phyloP scores from a whole-genome alignment of 2,329 filamentous ascomycete species.

The Fusarium verrucosum region DNA sequence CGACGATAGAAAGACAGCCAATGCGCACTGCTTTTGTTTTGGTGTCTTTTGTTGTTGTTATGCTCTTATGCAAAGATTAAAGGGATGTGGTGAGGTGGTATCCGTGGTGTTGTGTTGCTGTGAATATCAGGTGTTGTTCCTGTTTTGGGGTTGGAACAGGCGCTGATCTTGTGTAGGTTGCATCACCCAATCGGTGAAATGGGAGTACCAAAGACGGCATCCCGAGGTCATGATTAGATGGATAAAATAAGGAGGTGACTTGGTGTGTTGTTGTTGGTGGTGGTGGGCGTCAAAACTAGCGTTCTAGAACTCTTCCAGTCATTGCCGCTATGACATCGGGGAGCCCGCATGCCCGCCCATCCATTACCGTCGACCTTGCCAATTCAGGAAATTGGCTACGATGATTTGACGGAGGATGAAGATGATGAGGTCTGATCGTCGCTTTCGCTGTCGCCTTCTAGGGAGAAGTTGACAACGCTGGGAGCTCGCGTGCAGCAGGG shows the following conservation, averaged over 20 bases:
- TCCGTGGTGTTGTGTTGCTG: constrained; percentile 8
- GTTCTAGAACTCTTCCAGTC: constrained; percentile 35
- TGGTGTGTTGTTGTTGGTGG: constrained; percentile 15
- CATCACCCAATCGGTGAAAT: constrained; percentile 19
- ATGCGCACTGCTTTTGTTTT: constrained; percentile 42
- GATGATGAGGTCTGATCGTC: constrained; percentile 35
- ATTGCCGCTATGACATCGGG: constrained; percentile 25
- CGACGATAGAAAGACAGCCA: constrained; percentile 29
- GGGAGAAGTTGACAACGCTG: constrained; percentile 48
- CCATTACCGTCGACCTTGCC: constrained; percentile 31
- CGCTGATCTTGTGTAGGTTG: constrained; percentile 25
- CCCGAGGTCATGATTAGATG: constrained; percentile 10
- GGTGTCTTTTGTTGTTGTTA: constrained; percentile 24
- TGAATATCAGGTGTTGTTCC: constrained; percentile 24
- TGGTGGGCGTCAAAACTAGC: constrained; percentile 9
- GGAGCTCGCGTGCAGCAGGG: constrained; percentile 55
- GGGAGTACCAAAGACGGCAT: constrained; percentile 4
- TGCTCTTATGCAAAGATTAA: constrained; percentile 14
- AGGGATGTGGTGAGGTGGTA: not conserved
- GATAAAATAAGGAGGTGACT: constrained; percentile 7
- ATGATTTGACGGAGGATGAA: constrained; percentile 35
- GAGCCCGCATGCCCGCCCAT: constrained; percentile 33
- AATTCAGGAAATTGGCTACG: constrained; percentile 35
- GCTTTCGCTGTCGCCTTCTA: constrained; percentile 38
- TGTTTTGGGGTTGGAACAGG: constrained; percentile 14